phyloP scores from a whole-genome alignment of 495 filamentous ascomycete species.

The Aspergillus baeticus region DNA sequence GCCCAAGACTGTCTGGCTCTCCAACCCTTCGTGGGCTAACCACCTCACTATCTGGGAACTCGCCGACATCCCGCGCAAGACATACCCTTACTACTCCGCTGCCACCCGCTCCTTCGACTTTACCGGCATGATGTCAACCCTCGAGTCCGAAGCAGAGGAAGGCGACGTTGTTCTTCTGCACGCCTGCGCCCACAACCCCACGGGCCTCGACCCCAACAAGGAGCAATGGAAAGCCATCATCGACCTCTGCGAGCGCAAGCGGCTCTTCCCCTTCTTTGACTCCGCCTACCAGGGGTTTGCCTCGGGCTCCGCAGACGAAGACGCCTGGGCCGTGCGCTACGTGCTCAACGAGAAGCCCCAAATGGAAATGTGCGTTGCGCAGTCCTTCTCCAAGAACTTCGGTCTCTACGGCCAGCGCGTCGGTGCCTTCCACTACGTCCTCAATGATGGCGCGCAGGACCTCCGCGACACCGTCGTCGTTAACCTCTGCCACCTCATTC shows the following conservation, averaged over 20 bases:
- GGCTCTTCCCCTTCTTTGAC: conserved; percentile 56
- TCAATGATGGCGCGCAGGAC: conserved; percentile 27
- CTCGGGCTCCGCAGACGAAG: conserved; percentile 50
- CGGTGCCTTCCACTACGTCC: conserved; percentile 49
- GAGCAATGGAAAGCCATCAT: conserved; percentile 56
- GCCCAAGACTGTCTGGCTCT: conserved; percentile 46
- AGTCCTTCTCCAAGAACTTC: conserved; percentile 58
- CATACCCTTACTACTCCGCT: conserved; percentile 50
- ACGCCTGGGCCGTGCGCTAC: conserved; percentile 54
- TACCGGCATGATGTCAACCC: conserved; percentile 44
- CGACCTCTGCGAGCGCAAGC: conserved; percentile 48
- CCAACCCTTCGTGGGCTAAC: conserved; percentile 51
- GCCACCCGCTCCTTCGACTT: conserved; percentile 47
- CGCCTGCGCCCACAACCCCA: conserved; percentile 57
- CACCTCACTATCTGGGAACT: conserved; percentile 49
- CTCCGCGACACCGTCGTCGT: conserved; percentile 39
- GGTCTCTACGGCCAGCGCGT: conserved; percentile 55
- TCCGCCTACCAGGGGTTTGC: conserved; percentile 58
- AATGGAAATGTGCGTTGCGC: conserved; percentile 51
- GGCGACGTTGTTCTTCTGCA: conserved; percentile 50
- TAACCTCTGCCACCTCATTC: conserved; percentile 46
- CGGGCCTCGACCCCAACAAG: conserved; percentile 50
- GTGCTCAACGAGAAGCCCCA: conserved; percentile 50
- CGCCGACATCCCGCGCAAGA: conserved; percentile 41
- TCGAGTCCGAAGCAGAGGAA: conserved; percentile 40